phyloP scores from a whole-genome alignment of 495 filamentous ascomycete genomes.

The Halenospora varia region DNA sequence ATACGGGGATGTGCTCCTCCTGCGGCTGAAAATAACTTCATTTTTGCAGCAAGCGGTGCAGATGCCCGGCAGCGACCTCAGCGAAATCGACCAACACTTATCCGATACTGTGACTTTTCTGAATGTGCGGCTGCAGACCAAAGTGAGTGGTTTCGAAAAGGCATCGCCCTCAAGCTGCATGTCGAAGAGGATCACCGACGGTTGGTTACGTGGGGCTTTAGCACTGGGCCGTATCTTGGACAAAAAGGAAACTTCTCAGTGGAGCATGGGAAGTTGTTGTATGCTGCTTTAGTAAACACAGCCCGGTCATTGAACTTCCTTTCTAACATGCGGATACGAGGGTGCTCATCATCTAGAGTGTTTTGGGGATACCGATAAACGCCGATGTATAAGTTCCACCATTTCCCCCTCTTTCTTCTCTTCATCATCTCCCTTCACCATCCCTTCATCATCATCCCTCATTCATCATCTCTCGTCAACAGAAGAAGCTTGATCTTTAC shows the following conservation, averaged over 20 bases:
- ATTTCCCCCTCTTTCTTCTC: not conserved
- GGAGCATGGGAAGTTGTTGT: not conserved
- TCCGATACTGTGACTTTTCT: not conserved
- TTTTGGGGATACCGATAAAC: not conserved
- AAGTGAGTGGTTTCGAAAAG: not conserved
- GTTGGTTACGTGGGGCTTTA: not conserved
- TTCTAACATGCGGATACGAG: not conserved
- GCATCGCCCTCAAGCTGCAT: not conserved
- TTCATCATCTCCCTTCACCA: not conserved
- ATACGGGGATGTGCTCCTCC: not conserved
- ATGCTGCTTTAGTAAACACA: not conserved
- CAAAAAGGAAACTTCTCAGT: not conserved
- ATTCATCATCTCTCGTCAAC: not conserved
- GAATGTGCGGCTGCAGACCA: not conserved
- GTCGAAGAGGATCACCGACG: not conserved
- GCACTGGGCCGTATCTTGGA: not conserved
- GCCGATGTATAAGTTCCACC: not conserved
- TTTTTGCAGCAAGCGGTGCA: conserved; percentile 1
- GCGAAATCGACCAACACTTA: conserved; percentile 1
- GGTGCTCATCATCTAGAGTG: not conserved
- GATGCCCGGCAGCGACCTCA: conserved; percentile 1
- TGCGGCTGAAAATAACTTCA: conserved; percentile 2
- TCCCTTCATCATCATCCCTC: not conserved
- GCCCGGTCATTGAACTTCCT: not conserved
- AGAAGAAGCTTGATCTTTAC: not conserved